Conservation (phyloP, 805 yeast genomes). For the Saturnispora bothae region DNA sequence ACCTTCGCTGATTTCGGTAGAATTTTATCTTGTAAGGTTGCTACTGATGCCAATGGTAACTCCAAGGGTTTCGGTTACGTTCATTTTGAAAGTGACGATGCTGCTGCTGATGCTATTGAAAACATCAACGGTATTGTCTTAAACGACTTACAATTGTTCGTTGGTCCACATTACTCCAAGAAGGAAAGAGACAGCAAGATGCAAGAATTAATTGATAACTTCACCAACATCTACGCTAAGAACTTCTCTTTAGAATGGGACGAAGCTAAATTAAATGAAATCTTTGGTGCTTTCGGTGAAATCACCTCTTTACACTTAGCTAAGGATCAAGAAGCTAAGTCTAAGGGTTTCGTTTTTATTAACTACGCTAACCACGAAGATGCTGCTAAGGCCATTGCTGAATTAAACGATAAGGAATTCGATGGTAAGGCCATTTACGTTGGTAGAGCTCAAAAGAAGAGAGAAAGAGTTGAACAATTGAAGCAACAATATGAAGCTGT, state of each 20-base stretch:
- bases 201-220: slow-evolving; percentile 83
- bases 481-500: slow-evolving; percentile 89
- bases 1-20: slow-evolving; percentile 95
- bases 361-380: slow-evolving; percentile 81
- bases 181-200: slow-evolving; percentile 91
- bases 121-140: slow-evolving; percentile 97
- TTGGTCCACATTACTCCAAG: slow-evolving; percentile 86
- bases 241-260: slow-evolving; percentile 67
- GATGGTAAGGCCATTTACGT: slow-evolving; percentile 83
- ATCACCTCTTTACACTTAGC: slow-evolving; percentile 78
- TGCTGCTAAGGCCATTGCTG: slow-evolving; percentile 88
- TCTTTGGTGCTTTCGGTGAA: slow-evolving; percentile 65
- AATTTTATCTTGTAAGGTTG: slow-evolving; percentile 94
- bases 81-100: slow-evolving; percentile 86
- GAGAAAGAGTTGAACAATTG: slow-evolving; percentile 93
- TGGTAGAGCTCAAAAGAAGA: slow-evolving; percentile 98
- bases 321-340: slow-evolving; percentile 74
- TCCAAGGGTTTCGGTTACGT: slow-evolving; percentile 97
- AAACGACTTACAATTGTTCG: slow-evolving; percentile 92
- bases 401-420: slow-evolving; percentile 76
- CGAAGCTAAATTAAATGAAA: slow-evolving; percentile 58
- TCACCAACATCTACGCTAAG: slow-evolving; percentile 93
- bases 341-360: slow-evolving; percentile 93
- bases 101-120: slow-evolving; percentile 91
- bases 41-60: slow-evolving; percentile 82